Conservation (phyloP, 139 green algal genomes). For the Chlamydomonas sphaeroides region DNA sequence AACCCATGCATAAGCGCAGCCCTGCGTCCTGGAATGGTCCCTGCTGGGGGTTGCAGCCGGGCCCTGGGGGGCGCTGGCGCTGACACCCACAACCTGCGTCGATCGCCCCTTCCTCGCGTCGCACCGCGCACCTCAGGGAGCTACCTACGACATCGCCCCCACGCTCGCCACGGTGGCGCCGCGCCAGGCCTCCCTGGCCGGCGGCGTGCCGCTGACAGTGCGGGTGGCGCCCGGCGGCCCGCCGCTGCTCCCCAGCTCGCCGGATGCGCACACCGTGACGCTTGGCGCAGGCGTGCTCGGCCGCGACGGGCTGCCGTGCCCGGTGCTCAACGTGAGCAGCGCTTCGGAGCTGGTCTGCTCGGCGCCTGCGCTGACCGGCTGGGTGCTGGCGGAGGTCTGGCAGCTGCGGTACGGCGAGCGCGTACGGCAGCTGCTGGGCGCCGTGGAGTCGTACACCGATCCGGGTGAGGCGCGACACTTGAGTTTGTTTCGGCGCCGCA, state of each 20-base stretch:
- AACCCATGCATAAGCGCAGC: too few relatives aligned
- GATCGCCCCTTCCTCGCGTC: too few relatives aligned
- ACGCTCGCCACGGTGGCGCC: neutral
- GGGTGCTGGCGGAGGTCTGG: constrained; percentile 5
- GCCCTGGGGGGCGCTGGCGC: too few relatives aligned
- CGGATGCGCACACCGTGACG: neutral
- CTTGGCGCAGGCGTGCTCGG: neutral
- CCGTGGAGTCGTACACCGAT: too few relatives aligned
- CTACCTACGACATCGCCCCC: too few relatives aligned
- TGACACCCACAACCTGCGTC: too few relatives aligned
- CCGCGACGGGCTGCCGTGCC: neutral
- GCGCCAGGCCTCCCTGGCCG: neutral
- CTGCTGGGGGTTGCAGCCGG: too few relatives aligned
- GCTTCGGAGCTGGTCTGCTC: neutral
- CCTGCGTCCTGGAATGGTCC: too few relatives aligned
- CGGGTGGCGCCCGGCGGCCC: neutral
- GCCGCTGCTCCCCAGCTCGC: neutral
- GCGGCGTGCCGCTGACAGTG: neutral
- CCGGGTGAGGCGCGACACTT: too few relatives aligned
- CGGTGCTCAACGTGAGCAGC: neutral
- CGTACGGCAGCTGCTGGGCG: neutral
- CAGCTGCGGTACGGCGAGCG: neutral
- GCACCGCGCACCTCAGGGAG: too few relatives aligned
- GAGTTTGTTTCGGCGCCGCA: too few relatives aligned
- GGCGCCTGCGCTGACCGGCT: neutral